These are phyloP conservation scores for Suillus sp. DNA, from an alignment of 768 basidiomycete species.

Conservation along the genomic window DNA sequence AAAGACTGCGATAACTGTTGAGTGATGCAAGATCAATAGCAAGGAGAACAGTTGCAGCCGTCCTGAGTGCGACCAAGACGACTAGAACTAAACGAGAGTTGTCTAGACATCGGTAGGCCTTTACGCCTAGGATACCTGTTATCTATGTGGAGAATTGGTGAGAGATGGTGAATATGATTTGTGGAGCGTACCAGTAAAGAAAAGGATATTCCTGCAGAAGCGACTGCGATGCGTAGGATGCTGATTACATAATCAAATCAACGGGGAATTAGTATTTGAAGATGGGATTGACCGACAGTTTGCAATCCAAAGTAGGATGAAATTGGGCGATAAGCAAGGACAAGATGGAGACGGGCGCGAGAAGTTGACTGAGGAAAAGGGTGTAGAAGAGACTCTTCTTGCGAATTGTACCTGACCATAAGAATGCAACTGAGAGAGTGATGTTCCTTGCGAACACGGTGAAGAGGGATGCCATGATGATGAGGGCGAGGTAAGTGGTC, in stretches of 20 bases:
- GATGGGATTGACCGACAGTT: conserved; percentile 40
- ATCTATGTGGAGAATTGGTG: conserved; percentile 40
- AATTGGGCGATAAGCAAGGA: conserved; percentile 52
- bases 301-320: conserved; percentile 43
- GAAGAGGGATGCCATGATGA: conserved; percentile 51
- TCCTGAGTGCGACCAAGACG: conserved; percentile 44
- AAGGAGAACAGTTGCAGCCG: conserved; percentile 43
- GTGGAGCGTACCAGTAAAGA: conserved; percentile 40
- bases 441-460: conserved; percentile 58
- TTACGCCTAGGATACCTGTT: conserved; percentile 63
- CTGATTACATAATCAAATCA: conserved; percentile 24
- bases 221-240: conserved; percentile 40
- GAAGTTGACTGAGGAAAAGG: conserved; percentile 55
- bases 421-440: conserved; percentile 49
- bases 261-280: neutral
- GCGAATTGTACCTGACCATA: conserved; percentile 56
- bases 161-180: neutral
- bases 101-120: conserved; percentile 66
- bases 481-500: conserved; percentile 43
- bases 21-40: conserved; percentile 44
- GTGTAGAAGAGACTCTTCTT: conserved; percentile 60
- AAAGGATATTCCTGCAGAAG: conserved; percentile 39
- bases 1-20: conserved; percentile 44
- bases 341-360: conserved; percentile 48
- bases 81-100: conserved; percentile 56